Percentiles rank a stretch among this genome's conserved stretches.
phyloP scores from a whole-genome alignment of 2,329 filamentous ascomycete genomes.

The Exophiala sp. region DNA sequence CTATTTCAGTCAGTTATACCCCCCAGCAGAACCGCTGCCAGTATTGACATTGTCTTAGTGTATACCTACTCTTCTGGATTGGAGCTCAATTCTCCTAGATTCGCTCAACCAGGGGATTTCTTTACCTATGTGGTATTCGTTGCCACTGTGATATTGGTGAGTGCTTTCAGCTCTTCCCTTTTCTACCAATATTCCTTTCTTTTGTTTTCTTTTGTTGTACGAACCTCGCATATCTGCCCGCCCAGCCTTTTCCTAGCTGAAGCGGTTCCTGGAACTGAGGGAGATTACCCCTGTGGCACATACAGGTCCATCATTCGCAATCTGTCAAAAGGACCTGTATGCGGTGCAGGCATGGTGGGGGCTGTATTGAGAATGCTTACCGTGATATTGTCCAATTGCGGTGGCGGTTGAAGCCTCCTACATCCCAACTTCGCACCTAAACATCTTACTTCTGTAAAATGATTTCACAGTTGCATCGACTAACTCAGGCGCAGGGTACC shows the following conservation, averaged over 20 bases:
- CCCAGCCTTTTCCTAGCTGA: slow-evolving; percentile 64
- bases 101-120: slow-evolving; percentile 69
- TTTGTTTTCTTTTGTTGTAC: slow-evolving; percentile 18
- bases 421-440: slow-evolving; percentile 38
- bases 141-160: slow-evolving; percentile 68
- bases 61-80: slow-evolving; percentile 71
- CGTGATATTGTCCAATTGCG: slow-evolving; percentile 50
- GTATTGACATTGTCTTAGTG: too few relatives aligned
- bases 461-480: background rate
- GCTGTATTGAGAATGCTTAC: slow-evolving; percentile 62
- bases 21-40: too few relatives aligned
- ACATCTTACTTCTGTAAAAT: slow-evolving; percentile 14
- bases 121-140: slow-evolving; percentile 75
- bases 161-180: slow-evolving; percentile 38
- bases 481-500: slow-evolving; percentile 36
- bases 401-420: slow-evolving; percentile 62
- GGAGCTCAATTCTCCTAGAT: slow-evolving; percentile 65
- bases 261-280: slow-evolving; percentile 79
- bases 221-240: slow-evolving; percentile 72
- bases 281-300: slow-evolving; percentile 66
- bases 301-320: slow-evolving; percentile 62
- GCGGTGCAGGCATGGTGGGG: slow-evolving; percentile 71
- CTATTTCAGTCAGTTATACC: slow-evolving; percentile 58
- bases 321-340: slow-evolving; percentile 51
- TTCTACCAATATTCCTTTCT: slow-evolving; percentile 24